Evolutionary conservation across 2,329 filamentous ascomycete genomes (phyloP).

Genomic region (Fusarium nygamai): DNA sequence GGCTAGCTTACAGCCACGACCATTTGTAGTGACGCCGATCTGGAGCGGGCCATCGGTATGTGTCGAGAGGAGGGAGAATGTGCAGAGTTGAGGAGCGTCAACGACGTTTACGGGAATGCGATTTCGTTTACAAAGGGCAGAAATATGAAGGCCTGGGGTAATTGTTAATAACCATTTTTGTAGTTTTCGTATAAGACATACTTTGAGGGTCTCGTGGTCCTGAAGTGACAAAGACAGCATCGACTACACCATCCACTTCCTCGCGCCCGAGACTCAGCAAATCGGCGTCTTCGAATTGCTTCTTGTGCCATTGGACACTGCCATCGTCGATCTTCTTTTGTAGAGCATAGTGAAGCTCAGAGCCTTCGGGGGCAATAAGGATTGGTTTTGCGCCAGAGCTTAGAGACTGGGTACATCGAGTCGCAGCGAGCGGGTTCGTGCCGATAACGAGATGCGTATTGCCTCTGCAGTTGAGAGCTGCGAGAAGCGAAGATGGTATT

Average conservation of each 20-base stretch:
- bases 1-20: slow-evolving; percentile 92
- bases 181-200: slow-evolving; percentile 38
- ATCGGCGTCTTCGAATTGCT: slow-evolving; percentile 75
- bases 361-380: slow-evolving; percentile 75
- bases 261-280: slow-evolving; percentile 80
- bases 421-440: slow-evolving; percentile 85
- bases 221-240: slow-evolving; percentile 89
- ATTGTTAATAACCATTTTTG: background rate
- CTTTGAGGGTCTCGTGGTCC: slow-evolving; percentile 57
- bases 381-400: slow-evolving; percentile 84
- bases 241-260: slow-evolving; percentile 81
- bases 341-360: slow-evolving; percentile 66
- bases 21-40: slow-evolving; percentile 94
- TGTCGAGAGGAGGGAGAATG: slow-evolving; percentile 88
- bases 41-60: slow-evolving; percentile 92
- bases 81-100: slow-evolving; percentile 86
- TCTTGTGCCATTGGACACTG: slow-evolving; percentile 72
- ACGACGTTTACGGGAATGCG: slow-evolving; percentile 94
- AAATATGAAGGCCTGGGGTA: slow-evolving; percentile 70
- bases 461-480: slow-evolving; percentile 73
- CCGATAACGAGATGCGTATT: slow-evolving; percentile 89
- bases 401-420: slow-evolving; percentile 82
- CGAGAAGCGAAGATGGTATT: slow-evolving; percentile 66
- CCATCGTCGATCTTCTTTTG: slow-evolving; percentile 73
- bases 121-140: slow-evolving; percentile 76